Percentiles rank a stretch among this genome's conserved stretches.
Conservation (phyloP, 2,329 filamentous ascomycete genomes). For the Phaeosphaeriaceae sp. region DNA sequence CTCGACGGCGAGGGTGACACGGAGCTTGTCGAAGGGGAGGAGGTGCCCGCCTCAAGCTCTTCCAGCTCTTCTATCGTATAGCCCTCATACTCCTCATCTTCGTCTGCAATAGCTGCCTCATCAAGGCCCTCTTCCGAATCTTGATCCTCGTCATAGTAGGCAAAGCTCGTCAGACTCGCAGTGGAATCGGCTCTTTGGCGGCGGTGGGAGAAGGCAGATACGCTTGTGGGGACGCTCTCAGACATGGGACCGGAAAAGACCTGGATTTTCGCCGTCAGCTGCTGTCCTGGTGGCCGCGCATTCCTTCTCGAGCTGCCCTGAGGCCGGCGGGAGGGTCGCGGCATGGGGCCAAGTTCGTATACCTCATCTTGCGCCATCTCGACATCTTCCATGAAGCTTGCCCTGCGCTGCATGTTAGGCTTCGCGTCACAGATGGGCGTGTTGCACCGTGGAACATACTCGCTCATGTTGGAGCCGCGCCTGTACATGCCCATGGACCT, state of each 20-base stretch:
- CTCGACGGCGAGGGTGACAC: slow-evolving; percentile 45
- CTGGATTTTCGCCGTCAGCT: slow-evolving; percentile 52
- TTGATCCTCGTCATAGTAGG: slow-evolving; percentile 80
- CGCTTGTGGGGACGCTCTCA: slow-evolving; percentile 93
- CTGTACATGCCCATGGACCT: slow-evolving; percentile 62
- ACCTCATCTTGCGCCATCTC: slow-evolving; percentile 98
- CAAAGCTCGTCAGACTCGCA: slow-evolving; percentile 72
- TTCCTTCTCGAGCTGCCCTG: slow-evolving; percentile 5
- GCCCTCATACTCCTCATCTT: slow-evolving; percentile 41
- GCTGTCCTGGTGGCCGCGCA: slow-evolving; percentile 29
- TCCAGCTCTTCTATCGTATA: slow-evolving; percentile 56
- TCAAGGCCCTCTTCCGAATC: slow-evolving; percentile 52
- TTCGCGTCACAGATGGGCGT: slow-evolving; percentile 8
- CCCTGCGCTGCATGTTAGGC: slow-evolving; percentile 23
- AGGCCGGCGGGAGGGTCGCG: slow-evolving; percentile 17
- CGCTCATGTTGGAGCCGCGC: slow-evolving; percentile 69
- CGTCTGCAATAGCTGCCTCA: slow-evolving; percentile 42
- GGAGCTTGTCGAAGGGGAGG: slow-evolving; percentile 18
- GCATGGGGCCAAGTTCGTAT: slow-evolving; percentile 41
- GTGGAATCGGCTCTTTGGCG: slow-evolving; percentile 81
- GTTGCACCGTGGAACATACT: slow-evolving; percentile 32
- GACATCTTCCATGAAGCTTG: slow-evolving; percentile 89
- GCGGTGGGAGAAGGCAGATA: slow-evolving; percentile 89
- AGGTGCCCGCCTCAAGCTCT: slow-evolving; percentile 53
- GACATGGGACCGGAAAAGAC: slow-evolving; percentile 92